phyloP scores from a whole-genome alignment of 495 filamentous ascomycete species.

The Hypoxylon perforatum region DNA sequence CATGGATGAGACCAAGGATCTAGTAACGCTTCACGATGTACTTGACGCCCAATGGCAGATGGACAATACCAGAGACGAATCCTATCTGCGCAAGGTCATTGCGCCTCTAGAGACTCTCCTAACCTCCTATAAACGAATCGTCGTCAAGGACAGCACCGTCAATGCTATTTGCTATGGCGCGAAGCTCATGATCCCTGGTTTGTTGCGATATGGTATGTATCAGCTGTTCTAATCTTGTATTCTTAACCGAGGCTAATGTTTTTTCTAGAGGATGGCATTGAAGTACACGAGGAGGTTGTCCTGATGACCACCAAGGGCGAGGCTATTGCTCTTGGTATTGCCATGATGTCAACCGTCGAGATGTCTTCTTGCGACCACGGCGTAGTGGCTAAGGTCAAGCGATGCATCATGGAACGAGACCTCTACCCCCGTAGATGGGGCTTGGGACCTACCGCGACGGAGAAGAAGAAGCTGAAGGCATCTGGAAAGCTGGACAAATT shows the following conservation, averaged over 20 bases:
- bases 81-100: slow-evolving; percentile 87
- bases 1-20: slow-evolving; percentile 86
- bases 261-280: slow-evolving; percentile 78
- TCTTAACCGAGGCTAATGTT: slow-evolving; percentile 20
- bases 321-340: slow-evolving; percentile 93
- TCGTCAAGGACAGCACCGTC: slow-evolving; percentile 91
- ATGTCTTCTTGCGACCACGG: slow-evolving; percentile 94
- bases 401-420: slow-evolving; percentile 98
- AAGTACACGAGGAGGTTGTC: slow-evolving; percentile 91
- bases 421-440: slow-evolving; percentile 96
- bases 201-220: slow-evolving; percentile 82
- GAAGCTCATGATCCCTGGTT: slow-evolving; percentile 96
- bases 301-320: slow-evolving; percentile 99
- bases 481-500: slow-evolving; percentile 97
- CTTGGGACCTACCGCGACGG: slow-evolving; percentile 84
- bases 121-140: slow-evolving; percentile 90
- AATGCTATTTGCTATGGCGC: slow-evolving; percentile 98
- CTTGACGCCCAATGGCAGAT: slow-evolving; percentile 93
- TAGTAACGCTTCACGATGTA: slow-evolving; percentile 96
- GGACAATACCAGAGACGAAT: slow-evolving; percentile 92
- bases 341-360: slow-evolving; percentile 94
- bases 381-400: slow-evolving; percentile 96
- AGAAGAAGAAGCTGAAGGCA: slow-evolving; percentile 99
- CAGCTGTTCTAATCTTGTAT: background rate
- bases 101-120: slow-evolving; percentile 90